phyloP scores from a whole-genome alignment of 257 asterid species.

The Solanum neorickii region DNA sequence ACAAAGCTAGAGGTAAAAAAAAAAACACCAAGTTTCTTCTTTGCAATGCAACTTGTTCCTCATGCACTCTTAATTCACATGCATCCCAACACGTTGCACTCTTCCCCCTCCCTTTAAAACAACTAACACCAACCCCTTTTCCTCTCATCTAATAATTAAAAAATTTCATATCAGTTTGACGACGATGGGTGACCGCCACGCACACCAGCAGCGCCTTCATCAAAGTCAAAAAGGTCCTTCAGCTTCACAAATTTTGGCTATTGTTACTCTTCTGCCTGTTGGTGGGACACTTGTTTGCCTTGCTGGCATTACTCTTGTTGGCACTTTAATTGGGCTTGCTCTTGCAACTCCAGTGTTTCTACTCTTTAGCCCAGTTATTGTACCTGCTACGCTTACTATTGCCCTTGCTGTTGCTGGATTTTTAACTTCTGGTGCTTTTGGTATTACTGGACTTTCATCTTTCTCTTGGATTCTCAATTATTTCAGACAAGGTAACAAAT shows the following conservation, averaged over 20 bases:
- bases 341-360: constrained; percentile 45
- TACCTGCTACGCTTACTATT: constrained; percentile 44
- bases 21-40: not conserved
- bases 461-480: constrained; percentile 57
- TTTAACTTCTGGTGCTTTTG: constrained; percentile 71
- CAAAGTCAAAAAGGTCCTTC: not conserved
- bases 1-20: not conserved
- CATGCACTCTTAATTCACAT: constrained; percentile 5
- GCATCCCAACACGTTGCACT: constrained; percentile 5
- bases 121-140: not conserved
- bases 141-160: not conserved
- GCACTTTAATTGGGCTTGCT: constrained; percentile 6
- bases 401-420: constrained; percentile 56
- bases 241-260: not conserved
- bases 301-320: constrained; percentile 6
- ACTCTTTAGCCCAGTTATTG: constrained; percentile 64
- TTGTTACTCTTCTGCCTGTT: constrained; percentile 7
- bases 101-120: not conserved
- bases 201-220: not conserved
- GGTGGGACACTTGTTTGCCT: constrained; percentile 8
- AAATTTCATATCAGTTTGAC: not conserved
- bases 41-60: not conserved
- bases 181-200: not conserved
- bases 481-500: constrained; percentile 21
- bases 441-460: constrained; percentile 72